Conservation (phyloP, 176 grass and related monocot species). For the Tillandsia leiboldiana region DNA sequence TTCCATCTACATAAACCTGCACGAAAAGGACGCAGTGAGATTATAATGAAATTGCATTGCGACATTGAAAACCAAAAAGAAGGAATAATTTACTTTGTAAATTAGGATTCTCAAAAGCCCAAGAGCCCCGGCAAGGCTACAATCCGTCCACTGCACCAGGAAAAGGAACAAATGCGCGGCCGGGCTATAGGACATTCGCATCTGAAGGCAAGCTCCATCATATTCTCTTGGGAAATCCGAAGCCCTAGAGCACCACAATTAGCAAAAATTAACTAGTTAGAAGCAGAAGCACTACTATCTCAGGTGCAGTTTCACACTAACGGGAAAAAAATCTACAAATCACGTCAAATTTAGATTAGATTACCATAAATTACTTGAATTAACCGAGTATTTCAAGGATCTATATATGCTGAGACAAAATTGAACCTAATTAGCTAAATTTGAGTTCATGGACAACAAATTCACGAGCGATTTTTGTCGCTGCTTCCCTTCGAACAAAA, state of each 20-base stretch:
- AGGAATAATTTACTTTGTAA: slow-evolving; percentile 38
- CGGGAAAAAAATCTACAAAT: neutral
- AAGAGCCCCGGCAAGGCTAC: slow-evolving; percentile 79
- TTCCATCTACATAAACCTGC: slow-evolving; percentile 89
- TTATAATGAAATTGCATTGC: neutral
- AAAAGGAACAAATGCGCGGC: slow-evolving; percentile 75
- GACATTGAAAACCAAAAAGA: neutral
- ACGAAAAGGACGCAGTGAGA: neutral
- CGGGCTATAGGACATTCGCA: slow-evolving; percentile 86
- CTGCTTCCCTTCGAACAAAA: too few relatives aligned
- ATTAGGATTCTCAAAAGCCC: slow-evolving; percentile 81
- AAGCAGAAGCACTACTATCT: neutral
- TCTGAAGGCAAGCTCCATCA: slow-evolving; percentile 80
- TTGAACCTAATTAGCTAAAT: too few relatives aligned
- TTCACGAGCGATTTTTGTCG: too few relatives aligned
- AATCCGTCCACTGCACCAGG: slow-evolving; percentile 89
- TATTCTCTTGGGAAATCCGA: slow-evolving; percentile 80
- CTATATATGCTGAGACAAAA: too few relatives aligned
- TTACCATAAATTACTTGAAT: too few relatives aligned
- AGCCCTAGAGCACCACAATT: slow-evolving; percentile 30
- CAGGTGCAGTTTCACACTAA: neutral
- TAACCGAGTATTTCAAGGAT: too few relatives aligned
- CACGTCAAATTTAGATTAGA: too few relatives aligned
- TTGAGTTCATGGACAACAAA: too few relatives aligned
- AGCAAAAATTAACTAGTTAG: neutral